These are phyloP conservation scores for Podospora fimiseda DNA, from an alignment of 495 filamentous ascomycete genomes.

Conservation along the genomic window DNA sequence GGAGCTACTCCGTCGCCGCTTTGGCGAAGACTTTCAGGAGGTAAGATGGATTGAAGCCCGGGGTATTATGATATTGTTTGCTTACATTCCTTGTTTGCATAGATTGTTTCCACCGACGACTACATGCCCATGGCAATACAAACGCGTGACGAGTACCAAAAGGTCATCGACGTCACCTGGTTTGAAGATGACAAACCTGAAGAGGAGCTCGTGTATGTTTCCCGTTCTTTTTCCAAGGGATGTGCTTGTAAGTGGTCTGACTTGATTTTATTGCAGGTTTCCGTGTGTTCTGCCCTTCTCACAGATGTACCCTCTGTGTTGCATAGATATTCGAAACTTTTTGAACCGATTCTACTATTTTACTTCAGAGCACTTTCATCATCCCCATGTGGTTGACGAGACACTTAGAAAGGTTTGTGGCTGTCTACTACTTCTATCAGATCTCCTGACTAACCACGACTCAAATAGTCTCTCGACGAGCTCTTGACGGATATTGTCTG, in stretches of 20 bases:
- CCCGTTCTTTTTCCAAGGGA: neutral
- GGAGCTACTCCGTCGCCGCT: conserved; percentile 80
- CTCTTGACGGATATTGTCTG: conserved; percentile 88
- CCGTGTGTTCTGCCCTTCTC: conserved; percentile 93
- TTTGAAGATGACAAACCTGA: conserved; percentile 72
- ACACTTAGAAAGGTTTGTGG: conserved; percentile 69
- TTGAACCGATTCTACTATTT: conserved; percentile 95
- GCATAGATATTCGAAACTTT: conserved; percentile 95
- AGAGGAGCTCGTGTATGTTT: conserved; percentile 66
- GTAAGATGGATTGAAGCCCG: too few species aligned
- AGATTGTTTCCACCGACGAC: conserved; percentile 94
- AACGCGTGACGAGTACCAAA: conserved; percentile 83
- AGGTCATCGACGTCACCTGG: conserved; percentile 90
- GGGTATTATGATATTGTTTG: too few species aligned
- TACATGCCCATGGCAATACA: conserved; percentile 99
- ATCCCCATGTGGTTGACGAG: conserved; percentile 79
- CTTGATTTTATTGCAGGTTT: conserved; percentile 51
- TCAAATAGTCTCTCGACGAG: conserved; percentile 70
- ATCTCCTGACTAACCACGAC: too few species aligned
- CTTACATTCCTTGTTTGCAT: conserved; percentile 58
- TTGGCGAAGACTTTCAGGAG: conserved; percentile 90
- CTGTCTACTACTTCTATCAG: too few species aligned
- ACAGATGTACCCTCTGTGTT: conserved; percentile 97
- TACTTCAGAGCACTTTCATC: conserved; percentile 86
- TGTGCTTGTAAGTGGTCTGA: neutral